Evolutionary conservation across 2,329 filamentous ascomycete genomes (phyloP).

Genomic region (Sporothrix variecibatus): DNA sequence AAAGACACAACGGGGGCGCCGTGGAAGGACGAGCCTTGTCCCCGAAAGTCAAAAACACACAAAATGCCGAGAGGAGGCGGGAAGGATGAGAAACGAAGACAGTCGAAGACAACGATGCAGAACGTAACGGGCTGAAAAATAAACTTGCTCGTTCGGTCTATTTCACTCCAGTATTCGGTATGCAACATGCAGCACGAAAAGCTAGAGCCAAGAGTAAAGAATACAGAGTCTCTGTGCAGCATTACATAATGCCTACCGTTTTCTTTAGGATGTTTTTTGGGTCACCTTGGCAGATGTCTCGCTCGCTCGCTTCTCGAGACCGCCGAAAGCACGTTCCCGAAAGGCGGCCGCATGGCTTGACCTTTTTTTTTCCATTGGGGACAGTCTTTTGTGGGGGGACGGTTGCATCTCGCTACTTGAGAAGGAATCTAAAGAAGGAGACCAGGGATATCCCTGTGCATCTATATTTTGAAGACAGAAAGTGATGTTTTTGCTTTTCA

Average conservation of each 20-base stretch:
- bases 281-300: slow-evolving; percentile 24
- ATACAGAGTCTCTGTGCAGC: background rate
- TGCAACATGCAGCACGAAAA: background rate
- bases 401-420: background rate
- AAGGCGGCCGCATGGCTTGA: slow-evolving; percentile 13
- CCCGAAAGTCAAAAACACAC: background rate
- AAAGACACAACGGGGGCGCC: background rate
- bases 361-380: background rate
- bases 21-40: background rate
- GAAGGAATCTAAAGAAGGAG: background rate
- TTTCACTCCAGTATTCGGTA: background rate
- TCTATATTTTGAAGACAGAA: background rate
- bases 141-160: slow-evolving; percentile 1
- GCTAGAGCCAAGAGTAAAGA: too few relatives aligned
- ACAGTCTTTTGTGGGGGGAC: background rate
- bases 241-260: background rate
- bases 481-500: background rate
- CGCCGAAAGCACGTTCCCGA: slow-evolving; percentile 22
- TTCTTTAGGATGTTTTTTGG: background rate
- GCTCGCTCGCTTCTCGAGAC: slow-evolving; percentile 30
- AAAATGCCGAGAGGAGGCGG: background rate
- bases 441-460: background rate
- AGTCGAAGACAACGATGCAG: background rate
- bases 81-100: background rate
- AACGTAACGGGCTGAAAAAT: background rate